Conservation (phyloP, 495 filamentous ascomycete species). For the Apodospora peruviana region DNA sequence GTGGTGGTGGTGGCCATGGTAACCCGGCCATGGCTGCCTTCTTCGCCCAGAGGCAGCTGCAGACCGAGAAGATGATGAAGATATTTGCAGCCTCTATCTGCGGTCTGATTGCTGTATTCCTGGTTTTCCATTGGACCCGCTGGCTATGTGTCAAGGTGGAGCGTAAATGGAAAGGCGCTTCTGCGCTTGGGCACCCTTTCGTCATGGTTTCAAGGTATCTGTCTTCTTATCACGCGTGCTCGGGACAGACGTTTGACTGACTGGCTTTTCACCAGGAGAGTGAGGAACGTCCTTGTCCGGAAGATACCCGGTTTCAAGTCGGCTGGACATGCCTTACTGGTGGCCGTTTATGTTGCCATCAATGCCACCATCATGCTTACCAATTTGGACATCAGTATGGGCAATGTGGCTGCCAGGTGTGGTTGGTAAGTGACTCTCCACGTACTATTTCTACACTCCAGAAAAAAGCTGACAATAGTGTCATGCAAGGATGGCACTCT, state of each 20-base stretch:
- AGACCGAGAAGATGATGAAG: conserved; percentile 29
- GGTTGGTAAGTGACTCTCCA: conserved; percentile 40
- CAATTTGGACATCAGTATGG: conserved; percentile 30
- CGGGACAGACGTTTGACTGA: neutral
- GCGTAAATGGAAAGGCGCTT: conserved; percentile 10
- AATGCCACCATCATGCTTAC: conserved; percentile 47
- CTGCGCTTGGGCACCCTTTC: conserved; percentile 19
- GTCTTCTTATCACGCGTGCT: neutral
- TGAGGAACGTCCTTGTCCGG: conserved; percentile 38
- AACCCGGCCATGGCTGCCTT: conserved; percentile 14
- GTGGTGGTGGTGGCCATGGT: conserved; percentile 11
- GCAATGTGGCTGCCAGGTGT: conserved; percentile 34
- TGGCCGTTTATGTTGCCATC: conserved; percentile 43
- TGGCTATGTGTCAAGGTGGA: conserved; percentile 22
- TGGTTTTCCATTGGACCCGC: conserved; percentile 42
- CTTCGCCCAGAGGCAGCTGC: conserved; percentile 22
- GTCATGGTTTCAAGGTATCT: conserved; percentile 21
- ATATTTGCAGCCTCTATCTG: conserved; percentile 41
- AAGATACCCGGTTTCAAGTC: conserved; percentile 47
- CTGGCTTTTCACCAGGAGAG: conserved; percentile 14
- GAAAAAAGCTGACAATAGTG: conserved; percentile 1
- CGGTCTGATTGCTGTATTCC: conserved; percentile 45
- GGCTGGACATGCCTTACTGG: conserved; percentile 43
- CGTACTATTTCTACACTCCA: neutral
- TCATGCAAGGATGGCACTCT: conserved; percentile 46